Percentiles rank a stretch among this genome's conserved stretches.
Evolutionary conservation across 305 asterid genomes (phyloP).

Genomic region (Fraxinus xanthoxyloides): DNA sequence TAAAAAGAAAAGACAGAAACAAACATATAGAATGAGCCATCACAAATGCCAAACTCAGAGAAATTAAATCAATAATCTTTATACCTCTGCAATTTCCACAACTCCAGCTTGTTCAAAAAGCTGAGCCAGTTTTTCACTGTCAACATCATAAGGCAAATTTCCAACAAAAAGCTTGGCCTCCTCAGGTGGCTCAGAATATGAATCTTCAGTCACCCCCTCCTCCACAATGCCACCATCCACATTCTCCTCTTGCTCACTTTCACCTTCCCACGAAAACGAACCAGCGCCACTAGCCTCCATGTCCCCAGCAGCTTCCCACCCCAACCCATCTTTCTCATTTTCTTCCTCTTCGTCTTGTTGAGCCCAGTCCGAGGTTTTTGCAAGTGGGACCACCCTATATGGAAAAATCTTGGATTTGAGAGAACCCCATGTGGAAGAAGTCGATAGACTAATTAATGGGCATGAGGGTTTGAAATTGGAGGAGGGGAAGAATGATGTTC

Average conservation of each 20-base stretch:
- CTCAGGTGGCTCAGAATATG: constrained; percentile 65
- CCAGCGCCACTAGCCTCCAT: constrained; percentile 11
- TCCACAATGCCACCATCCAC: constrained; percentile 29
- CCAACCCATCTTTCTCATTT: constrained; percentile 6
- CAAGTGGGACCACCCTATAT: constrained; percentile 32
- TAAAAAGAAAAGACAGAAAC: background rate
- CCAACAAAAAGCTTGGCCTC: constrained; percentile 90
- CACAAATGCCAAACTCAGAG: background rate
- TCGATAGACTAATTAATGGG: background rate
- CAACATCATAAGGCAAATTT: constrained; percentile 80
- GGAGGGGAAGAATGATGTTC: constrained; percentile 23
- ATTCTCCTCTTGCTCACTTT: constrained; percentile 10
- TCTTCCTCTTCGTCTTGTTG: constrained; percentile 29
- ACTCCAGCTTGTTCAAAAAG: constrained; percentile 79
- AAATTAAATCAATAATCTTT: background rate
- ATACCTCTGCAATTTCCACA: constrained; percentile 92
- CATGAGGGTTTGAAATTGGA: constrained; percentile 8
- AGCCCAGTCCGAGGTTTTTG: constrained; percentile 48
- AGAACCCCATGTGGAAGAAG: constrained; percentile 23
- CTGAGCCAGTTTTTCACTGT: constrained; percentile 66
- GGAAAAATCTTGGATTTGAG: constrained; percentile 32
- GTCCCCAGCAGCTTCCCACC: constrained; percentile 15
- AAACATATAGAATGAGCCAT: background rate
- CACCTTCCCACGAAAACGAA: constrained; percentile 17
- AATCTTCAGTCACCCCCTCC: constrained; percentile 34